Evolutionary conservation across 1,284 basidiomycete genomes (phyloP), one percentile per base, ranked within the genome.

Genomic region (Agaricales sp.): DNA sequence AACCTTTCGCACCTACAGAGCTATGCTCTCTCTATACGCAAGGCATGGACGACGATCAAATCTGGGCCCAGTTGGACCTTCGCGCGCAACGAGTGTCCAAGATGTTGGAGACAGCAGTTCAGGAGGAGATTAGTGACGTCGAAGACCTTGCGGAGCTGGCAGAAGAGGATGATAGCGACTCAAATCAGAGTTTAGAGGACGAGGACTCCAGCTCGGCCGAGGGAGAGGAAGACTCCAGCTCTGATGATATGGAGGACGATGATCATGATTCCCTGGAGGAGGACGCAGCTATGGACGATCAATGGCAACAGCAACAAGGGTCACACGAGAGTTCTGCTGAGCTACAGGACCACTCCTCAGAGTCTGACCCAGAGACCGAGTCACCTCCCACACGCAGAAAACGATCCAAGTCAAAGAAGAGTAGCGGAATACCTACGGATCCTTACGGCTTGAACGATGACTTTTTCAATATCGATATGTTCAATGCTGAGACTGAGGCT

Each of bases 31-130:
- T 98, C 18, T 86, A 83, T 52, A 72, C 82, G 11, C 80, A 91
- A n/a, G 84, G 77, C n/a, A 85, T 96, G 79, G 82, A 83, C 56
- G 75, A 80, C 19, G 88, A 91, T 51, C 93, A 96, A 64, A 71
- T 98, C 21, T 99, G 95, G 95, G 82, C 85, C 45, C 95, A 96
- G 65, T 65, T 95, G 47, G 93, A 96, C 60, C 69, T 95, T 45
- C 73, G 87, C 45, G 68, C 81, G 21, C 76, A 79, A 54, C 77
- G 70, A 48, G 64, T 89, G 20, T 87, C 85, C 54, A 72, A 77
- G 47, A 72, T 83, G 52, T 67, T 90, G 43, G 73, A 79, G 35
- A 69, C 72, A 47, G 72, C 74, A 23, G 64, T 86, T 21, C 77
- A 81, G 57, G 72, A 71, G 41, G 67, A 64, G 13, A 62, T 64